These are phyloP conservation scores for Talaromyces albobiverticillius DNA, from an alignment of 2,329 filamentous ascomycete species.

Conservation along the genomic window DNA sequence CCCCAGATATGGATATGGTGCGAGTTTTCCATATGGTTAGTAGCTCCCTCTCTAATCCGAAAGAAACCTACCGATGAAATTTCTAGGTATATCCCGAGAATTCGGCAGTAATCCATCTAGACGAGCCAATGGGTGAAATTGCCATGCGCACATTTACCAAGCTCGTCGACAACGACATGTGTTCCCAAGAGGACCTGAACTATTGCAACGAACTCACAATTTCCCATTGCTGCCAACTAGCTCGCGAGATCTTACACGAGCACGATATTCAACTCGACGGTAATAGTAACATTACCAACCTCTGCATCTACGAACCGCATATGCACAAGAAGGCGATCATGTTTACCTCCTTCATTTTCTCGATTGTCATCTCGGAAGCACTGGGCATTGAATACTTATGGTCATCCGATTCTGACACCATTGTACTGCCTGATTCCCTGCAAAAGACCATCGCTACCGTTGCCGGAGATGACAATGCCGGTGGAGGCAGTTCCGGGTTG, in stretches of 20 bases:
- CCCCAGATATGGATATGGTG: constrained; percentile 29
- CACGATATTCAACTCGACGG: constrained; percentile 18
- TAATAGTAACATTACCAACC: constrained; percentile 19
- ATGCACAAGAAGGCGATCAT: constrained; percentile 40
- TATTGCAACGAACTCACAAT: constrained; percentile 19
- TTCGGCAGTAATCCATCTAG: constrained; percentile 22
- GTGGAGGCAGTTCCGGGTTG: constrained; percentile 32
- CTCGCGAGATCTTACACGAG: constrained; percentile 20
- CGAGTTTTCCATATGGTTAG: constrained; percentile 20
- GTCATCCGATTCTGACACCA: constrained; percentile 37
- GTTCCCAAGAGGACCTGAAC: constrained; percentile 11
- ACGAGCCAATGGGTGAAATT: constrained; percentile 25
- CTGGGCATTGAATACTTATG: constrained; percentile 34
- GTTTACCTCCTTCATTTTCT: constrained; percentile 37
- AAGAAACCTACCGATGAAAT: background rate
- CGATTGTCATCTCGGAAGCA: constrained; percentile 30
- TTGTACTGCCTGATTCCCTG: constrained; percentile 29
- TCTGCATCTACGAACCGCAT: constrained; percentile 36
- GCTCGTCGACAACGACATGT: constrained; percentile 4
- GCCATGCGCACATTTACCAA: constrained; percentile 20
- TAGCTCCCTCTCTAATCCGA: background rate
- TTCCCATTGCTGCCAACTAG: constrained; percentile 22
- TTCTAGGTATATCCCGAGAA: constrained; percentile 22
- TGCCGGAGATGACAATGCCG: constrained; percentile 30
- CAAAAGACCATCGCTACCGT: constrained; percentile 28